Evolutionary conservation across 495 filamentous ascomycete genomes (phyloP).

Genomic region (Penicillium ochrochloron): DNA sequence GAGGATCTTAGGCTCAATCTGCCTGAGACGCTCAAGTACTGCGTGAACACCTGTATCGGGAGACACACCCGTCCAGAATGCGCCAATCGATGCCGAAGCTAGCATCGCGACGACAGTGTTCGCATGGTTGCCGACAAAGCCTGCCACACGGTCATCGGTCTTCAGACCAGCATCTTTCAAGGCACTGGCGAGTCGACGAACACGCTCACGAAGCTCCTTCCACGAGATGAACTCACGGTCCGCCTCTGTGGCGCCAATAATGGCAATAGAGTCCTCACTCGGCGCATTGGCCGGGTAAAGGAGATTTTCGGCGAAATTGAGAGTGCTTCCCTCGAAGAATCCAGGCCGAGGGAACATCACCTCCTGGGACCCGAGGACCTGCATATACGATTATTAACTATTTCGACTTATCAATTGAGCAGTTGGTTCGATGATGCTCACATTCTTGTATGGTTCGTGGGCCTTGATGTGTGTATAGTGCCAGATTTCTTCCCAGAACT

Average conservation of each 20-base stretch:
- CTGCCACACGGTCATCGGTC: conserved; percentile 75
- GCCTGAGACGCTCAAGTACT: conserved; percentile 79
- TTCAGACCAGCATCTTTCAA: conserved; percentile 66
- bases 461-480: conserved; percentile 74
- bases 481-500: conserved; percentile 90
- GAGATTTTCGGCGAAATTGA: conserved; percentile 94
- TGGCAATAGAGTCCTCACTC: conserved; percentile 60
- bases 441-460: conserved; percentile 63
- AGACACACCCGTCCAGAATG: conserved; percentile 89
- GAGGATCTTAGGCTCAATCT: conserved; percentile 79
- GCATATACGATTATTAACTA: not conserved
- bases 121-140: conserved; percentile 85
- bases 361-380: conserved; percentile 70
- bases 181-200: conserved; percentile 71
- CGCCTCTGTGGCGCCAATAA: conserved; percentile 77
- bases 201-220: conserved; percentile 77
- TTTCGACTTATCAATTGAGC: not conserved
- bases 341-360: conserved; percentile 82
- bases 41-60: conserved; percentile 81
- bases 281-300: conserved; percentile 70
- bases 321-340: conserved; percentile 76
- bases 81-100: conserved; percentile 76
- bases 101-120: conserved; percentile 88
- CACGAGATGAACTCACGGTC: conserved; percentile 73
- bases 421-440: conserved; percentile 38